Base-by-base conservation (phyloP, 1,139 yeast genomes). In the Fermentozyma sake region DNA sequence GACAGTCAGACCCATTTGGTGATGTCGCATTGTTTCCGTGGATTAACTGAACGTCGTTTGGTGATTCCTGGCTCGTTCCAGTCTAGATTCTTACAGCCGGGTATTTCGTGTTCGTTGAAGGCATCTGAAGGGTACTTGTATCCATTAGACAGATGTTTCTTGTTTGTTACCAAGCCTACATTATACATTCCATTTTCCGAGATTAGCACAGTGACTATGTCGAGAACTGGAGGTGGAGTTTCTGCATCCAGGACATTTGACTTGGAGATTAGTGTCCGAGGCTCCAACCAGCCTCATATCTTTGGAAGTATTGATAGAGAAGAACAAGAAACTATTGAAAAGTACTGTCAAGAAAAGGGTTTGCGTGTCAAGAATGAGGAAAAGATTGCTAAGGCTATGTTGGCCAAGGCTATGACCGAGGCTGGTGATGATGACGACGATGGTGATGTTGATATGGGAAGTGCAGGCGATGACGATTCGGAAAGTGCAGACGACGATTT, bases 101-200 rank as follows among this genome's bases (percentile, higher is more conserved):
- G 95, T 7, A 79, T 91, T 26, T 71, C 87, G 12, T 89, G 98
- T 61, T 85, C 96, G 10, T 74, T 86, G 44, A 91, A 89, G 58
- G 98, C 97, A 0, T 83, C 86, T 29, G 98, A 91, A 61, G 98
- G 98, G 20, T 83, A 86, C 45, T 62, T 91, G 35, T 91, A 84
- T 55, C 89, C 95, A 12, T 70, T 91, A 37, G 98, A 93, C 42
- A 83, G 86, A 57, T 85, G 95, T 33, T 78, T 91, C 51, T 63
- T 91, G 41, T 91, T 91, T 52, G 81, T 91, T 23, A 89, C 96
- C 17, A 93, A 93, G 54, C 96, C 98, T 27, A 87, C 97, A 0
- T 76, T 91, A 23, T 84, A 85, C 54, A 84, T 91, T 39, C 96
- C 97, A 30, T 82, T 78, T 53, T 66, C 82, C 1, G 97, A 91